Conservation (phyloP, 164 flowering plant species). For the Vitis riparia region DNA sequence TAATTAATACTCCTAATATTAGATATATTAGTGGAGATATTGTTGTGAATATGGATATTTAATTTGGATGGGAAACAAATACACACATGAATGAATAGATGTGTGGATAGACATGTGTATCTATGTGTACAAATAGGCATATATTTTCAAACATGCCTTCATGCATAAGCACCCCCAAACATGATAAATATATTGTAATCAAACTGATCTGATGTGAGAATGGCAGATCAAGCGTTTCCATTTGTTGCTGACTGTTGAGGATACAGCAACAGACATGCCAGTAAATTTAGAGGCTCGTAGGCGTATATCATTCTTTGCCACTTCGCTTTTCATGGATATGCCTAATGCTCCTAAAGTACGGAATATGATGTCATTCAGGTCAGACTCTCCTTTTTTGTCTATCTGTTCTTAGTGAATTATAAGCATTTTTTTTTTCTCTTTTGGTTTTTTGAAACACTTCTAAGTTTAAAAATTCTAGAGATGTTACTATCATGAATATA, state of each 20-base stretch:
- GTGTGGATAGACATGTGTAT: neutral
- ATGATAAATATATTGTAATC: neutral
- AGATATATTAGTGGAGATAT: too few species aligned
- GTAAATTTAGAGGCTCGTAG: constrained; percentile 85
- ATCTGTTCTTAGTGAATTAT: neutral
- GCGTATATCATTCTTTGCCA: constrained; percentile 87
- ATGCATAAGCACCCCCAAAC: neutral
- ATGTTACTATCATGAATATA: too few species aligned
- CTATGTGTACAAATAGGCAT: neutral
- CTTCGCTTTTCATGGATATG: constrained; percentile 89
- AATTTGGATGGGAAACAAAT: too few species aligned
- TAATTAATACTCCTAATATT: too few species aligned
- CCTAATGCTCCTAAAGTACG: constrained; percentile 91
- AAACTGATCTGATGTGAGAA: neutral
- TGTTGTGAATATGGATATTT: too few species aligned
- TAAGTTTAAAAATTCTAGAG: too few species aligned
- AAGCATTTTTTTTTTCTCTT: neutral
- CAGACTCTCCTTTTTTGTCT: constrained; percentile 1
- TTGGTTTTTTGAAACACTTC: neutral
- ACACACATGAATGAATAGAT: too few species aligned
- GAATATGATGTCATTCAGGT: constrained; percentile 96
- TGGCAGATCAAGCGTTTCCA: constrained; percentile 77
- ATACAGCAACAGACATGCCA: constrained; percentile 83
- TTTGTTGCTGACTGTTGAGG: constrained; percentile 80
- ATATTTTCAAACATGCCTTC: neutral